These are phyloP conservation scores for Rhodotorula sp. DNA, from an alignment of 1,284 basidiomycete genomes.

Conservation along the genomic window DNA sequence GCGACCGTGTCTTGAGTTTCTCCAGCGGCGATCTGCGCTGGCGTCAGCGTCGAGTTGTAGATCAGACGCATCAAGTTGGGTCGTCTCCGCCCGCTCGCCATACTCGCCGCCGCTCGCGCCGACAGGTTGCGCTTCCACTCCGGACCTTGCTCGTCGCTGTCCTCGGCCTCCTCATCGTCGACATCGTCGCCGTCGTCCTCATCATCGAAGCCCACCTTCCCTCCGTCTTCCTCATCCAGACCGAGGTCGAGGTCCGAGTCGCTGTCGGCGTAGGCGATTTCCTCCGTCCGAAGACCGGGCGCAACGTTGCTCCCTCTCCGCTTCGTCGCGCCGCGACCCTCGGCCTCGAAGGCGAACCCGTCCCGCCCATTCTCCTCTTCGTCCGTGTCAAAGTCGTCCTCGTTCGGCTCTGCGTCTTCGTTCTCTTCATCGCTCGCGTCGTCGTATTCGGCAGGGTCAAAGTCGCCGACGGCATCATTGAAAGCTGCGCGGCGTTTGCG, in stretches of 20 bases:
- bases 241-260: slow-evolving; percentile 41
- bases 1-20: slow-evolving; percentile 42
- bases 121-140: slow-evolving; percentile 76
- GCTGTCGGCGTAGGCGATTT: slow-evolving; percentile 37
- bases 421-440: slow-evolving; percentile 47
- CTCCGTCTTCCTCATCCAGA: slow-evolving; percentile 41
- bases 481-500: slow-evolving; percentile 45
- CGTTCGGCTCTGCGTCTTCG: slow-evolving; percentile 54
- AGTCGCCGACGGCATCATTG: slow-evolving; percentile 56
- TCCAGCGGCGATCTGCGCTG: slow-evolving; percentile 66
- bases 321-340: background rate
- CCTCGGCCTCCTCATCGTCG: slow-evolving; percentile 40
- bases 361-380: slow-evolving; percentile 15
- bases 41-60: slow-evolving; percentile 67
- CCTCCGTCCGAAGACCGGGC: slow-evolving; percentile 17
- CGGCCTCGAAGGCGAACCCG: slow-evolving; percentile 20
- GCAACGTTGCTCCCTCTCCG: slow-evolving; percentile 14
- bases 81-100: slow-evolving; percentile 54
- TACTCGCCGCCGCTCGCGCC: slow-evolving; percentile 59
- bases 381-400: slow-evolving; percentile 44
- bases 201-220: slow-evolving; percentile 40
- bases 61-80: slow-evolving; percentile 84
- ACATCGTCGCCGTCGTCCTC: slow-evolving; percentile 42
- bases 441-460: slow-evolving; percentile 49
- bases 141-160: slow-evolving; percentile 55